phyloP scores from a whole-genome alignment of 140 eudicot species.

The Flaveria floridana region DNA sequence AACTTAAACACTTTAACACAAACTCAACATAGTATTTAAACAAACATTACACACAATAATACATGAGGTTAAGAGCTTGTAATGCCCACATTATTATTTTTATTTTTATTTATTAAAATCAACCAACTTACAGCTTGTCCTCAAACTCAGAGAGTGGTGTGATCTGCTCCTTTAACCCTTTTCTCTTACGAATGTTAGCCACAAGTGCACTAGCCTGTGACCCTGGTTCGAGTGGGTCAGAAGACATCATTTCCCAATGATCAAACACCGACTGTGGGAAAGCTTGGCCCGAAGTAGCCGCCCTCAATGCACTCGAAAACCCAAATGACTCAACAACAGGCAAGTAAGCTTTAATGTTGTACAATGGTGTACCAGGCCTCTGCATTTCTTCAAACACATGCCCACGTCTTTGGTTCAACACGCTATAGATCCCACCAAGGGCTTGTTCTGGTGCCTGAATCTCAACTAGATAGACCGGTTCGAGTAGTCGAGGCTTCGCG shows the following conservation, averaged over 20 bases:
- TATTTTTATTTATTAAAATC: not conserved
- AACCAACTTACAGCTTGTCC: constrained; percentile 53
- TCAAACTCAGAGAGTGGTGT: constrained; percentile 68
- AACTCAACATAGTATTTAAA: not conserved
- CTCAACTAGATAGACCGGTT: constrained; percentile 63
- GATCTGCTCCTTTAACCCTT: constrained; percentile 63
- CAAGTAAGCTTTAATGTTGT: constrained; percentile 60
- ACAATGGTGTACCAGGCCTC: constrained; percentile 66
- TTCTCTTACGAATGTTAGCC: constrained; percentile 51
- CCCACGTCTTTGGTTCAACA: constrained; percentile 64
- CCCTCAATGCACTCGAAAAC: constrained; percentile 50
- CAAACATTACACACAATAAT: not conserved
- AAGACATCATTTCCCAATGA: constrained; percentile 67
- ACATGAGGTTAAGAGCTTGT: not conserved
- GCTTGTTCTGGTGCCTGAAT: constrained; percentile 64
- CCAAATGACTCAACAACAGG: constrained; percentile 62
- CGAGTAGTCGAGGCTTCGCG: constrained; percentile 53
- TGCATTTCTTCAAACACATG: constrained; percentile 66
- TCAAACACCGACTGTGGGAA: constrained; percentile 67
- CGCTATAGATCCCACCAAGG: constrained; percentile 66
- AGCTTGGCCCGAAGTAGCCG: constrained; percentile 64
- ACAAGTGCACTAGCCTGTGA: constrained; percentile 43
- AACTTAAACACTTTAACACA: not conserved
- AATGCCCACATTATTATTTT: not conserved
- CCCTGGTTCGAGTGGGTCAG: constrained; percentile 61